A percentile compares a stretch with the other conserved stretches of the same genome.
These are phyloP conservation scores for Goffeauzyma gilvescens DNA, from an alignment of 768 basidiomycete species.

Conservation along the genomic window DNA sequence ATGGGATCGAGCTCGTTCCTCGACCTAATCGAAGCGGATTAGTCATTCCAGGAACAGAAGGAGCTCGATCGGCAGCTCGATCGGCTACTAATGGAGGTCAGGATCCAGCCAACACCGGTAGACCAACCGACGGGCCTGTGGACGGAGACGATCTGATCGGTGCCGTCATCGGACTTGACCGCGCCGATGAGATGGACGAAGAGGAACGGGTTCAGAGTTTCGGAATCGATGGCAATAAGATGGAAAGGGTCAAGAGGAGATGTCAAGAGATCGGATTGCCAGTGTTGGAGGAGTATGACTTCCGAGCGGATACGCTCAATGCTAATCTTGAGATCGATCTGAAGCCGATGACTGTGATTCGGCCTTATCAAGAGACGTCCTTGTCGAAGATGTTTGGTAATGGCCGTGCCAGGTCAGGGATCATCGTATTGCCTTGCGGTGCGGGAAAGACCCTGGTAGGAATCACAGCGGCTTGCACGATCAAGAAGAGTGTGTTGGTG, in stretches of 20 bases:
- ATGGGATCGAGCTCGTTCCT: slow-evolving; percentile 58
- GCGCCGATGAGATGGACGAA: slow-evolving; percentile 85
- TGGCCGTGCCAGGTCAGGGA: slow-evolving; percentile 90
- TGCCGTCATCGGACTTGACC: slow-evolving; percentile 86
- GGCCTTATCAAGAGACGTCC: slow-evolving; percentile 96
- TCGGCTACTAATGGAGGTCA: slow-evolving; percentile 17
- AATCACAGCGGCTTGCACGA: slow-evolving; percentile 97
- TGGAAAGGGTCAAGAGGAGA: slow-evolving; percentile 93
- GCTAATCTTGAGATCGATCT: slow-evolving; percentile 95
- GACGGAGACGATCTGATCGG: slow-evolving; percentile 68
- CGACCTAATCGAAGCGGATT: slow-evolving; percentile 67
- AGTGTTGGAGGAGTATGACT: slow-evolving; percentile 98
- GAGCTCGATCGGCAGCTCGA: slow-evolving; percentile 32
- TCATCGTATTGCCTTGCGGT: slow-evolving; percentile 94
- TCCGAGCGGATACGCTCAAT: slow-evolving; percentile 88
- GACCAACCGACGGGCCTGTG: slow-evolving; percentile 32
- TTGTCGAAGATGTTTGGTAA: slow-evolving; percentile 99
- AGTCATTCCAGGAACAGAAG: slow-evolving; percentile 68
- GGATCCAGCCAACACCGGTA: no score
- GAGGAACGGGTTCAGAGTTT: slow-evolving; percentile 95
- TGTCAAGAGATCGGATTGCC: slow-evolving; percentile 95
- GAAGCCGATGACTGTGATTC: slow-evolving; percentile 89
- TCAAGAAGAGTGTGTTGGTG: slow-evolving; percentile 95
- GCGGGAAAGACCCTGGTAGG: slow-evolving; percentile 98
- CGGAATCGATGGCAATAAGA: slow-evolving; percentile 80